Evolutionary conservation across 768 basidiomycete genomes (phyloP).

Genomic region (Tricholoma matsutake): DNA sequence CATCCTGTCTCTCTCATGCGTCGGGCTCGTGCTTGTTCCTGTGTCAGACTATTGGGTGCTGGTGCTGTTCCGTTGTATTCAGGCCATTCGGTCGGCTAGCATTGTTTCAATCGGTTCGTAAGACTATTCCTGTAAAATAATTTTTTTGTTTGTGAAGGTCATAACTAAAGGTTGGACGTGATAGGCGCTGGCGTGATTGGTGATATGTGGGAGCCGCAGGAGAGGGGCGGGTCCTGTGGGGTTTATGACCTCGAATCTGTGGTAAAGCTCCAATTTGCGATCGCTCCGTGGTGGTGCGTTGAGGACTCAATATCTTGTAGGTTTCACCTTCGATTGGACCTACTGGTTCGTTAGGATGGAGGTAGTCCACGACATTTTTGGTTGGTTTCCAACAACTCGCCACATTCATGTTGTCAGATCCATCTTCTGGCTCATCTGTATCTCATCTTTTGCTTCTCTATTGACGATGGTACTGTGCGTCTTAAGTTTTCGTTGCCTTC

Average conservation of each 20-base stretch:
- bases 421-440: slow-evolving; percentile 63
- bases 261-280: slow-evolving; percentile 27
- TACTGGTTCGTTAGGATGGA: slow-evolving; percentile 60
- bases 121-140: too few relatives aligned
- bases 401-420: slow-evolving; percentile 32
- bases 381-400: slow-evolving; percentile 1
- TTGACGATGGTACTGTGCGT: slow-evolving; percentile 45
- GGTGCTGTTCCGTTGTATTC: slow-evolving; percentile 75
- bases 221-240: slow-evolving; percentile 75
- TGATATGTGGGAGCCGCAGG: slow-evolving; percentile 70
- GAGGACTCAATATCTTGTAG: slow-evolving; percentile 26
- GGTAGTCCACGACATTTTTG: slow-evolving; percentile 29
- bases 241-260: slow-evolving; percentile 61
- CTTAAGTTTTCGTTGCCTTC: slow-evolving; percentile 16
- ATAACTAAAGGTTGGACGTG: neutral
- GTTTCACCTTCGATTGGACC: slow-evolving; percentile 60
- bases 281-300: slow-evolving; percentile 1
- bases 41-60: slow-evolving; percentile 72
- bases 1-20: slow-evolving; percentile 62
- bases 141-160: too few relatives aligned
- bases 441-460: slow-evolving; percentile 43
- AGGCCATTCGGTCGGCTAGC: slow-evolving; percentile 77
- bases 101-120: slow-evolving; percentile 66
- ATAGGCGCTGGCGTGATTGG: slow-evolving; percentile 72
- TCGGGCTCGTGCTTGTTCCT: slow-evolving; percentile 53